Base-by-base conservation (phyloP, 306 rosid species). In the Sophora flavescens region DNA sequence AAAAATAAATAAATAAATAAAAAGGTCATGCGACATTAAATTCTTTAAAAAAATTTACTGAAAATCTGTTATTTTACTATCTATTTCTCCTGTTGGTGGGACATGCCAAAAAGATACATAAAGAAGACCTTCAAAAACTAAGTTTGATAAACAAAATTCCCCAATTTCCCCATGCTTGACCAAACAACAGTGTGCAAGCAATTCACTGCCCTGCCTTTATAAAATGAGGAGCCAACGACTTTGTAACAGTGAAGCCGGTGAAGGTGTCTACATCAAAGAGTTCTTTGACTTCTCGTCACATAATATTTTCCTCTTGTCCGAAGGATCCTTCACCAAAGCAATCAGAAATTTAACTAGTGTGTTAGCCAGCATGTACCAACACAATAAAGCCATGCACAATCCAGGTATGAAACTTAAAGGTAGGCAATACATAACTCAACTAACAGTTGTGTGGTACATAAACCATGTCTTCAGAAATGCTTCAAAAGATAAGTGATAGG, bases 241-340 rank as follows among this genome's bases (percentile, higher is more conserved):
- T 91, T 17, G 94, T 63, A 44, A 91, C 92, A 0, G 97, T 84
- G 82, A 91, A 89, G 71, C 97, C 97, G 4, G 6, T 33, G 60
- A 91, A 91, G 63, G 92, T 28, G 77, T 89, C 93, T 0, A 91
- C 82, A 30, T 83, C 84, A 6, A 89, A 89, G 75, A 87, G 92
- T 82, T 91, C 92, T 79, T 91, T 91, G 79, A 91, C 89, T 89
- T 91, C 81, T 86, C 87, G 38, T 91, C 97, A 18, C 97, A 80
- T 71, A 87, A 38, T 84, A 89, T 74, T 65, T 75, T 76, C 87
- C 97, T 89, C 87, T 89, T 89, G 88, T 91, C 87, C 38, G 91
- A 86, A 53, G 94, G 94, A 78, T 89, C 92, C 94, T 89, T 72
- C 85, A 82, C 67, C 75, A 84, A 59, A 82, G 42, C 69, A 87